phyloP scores from a whole-genome alignment of 805 yeast genomes.

The Pichia ethanolica region DNA sequence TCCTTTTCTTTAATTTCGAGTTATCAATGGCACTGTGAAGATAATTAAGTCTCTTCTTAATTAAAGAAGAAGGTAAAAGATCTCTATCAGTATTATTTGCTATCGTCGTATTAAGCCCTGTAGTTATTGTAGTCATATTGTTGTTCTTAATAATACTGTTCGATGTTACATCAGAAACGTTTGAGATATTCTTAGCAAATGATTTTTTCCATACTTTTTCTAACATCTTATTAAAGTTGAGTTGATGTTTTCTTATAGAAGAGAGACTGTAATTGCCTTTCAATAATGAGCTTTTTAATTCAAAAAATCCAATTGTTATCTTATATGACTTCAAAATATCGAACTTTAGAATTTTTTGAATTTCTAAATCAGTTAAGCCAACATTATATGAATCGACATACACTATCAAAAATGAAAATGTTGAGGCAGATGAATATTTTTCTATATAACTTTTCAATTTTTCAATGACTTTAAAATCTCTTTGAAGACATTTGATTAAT shows the following conservation, averaged over 20 bases:
- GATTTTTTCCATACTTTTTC: constrained; percentile 3
- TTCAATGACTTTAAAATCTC: constrained; percentile 7
- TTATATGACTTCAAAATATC: neutral
- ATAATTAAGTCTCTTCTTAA: constrained; percentile 2
- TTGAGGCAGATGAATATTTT: neutral
- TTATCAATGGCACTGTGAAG: neutral
- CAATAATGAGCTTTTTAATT: neutral
- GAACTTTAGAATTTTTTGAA: constrained; percentile 5
- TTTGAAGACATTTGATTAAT: constrained; percentile 1
- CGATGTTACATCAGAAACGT: too few relatives aligned
- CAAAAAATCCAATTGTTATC: constrained; percentile 7
- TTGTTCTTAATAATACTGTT: neutral
- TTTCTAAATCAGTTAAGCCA: neutral
- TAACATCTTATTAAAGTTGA: neutral
- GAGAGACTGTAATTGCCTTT: neutral
- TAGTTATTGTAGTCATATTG: neutral
- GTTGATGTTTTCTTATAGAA: neutral
- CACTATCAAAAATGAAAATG: constrained; percentile 9
- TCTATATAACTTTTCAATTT: constrained; percentile 7
- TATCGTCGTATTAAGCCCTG: too few relatives aligned
- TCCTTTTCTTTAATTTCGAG: constrained; percentile 1
- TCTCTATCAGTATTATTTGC: neutral
- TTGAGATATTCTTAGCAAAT: neutral
- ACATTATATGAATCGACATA: constrained; percentile 7
- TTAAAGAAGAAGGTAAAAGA: neutral